Evolutionary conservation across 2,329 filamentous ascomycete species (phyloP).

Genomic region (Colletotrichum sp.): DNA sequence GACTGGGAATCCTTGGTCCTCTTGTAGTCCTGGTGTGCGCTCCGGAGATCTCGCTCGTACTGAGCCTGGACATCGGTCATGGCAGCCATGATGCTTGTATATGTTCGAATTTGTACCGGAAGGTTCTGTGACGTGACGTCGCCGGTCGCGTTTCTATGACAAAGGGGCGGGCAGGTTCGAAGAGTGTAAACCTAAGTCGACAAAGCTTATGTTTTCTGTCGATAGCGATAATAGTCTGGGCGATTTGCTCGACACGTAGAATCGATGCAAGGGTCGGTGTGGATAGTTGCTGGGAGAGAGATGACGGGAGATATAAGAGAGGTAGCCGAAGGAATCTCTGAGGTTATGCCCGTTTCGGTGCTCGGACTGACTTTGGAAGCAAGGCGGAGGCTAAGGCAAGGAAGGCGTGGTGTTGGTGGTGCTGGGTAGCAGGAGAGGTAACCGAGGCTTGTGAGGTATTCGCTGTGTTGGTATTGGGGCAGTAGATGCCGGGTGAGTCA

Average conservation of each 20-base stretch:
- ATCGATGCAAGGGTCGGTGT: not conserved
- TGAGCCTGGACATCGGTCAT: slow-evolving; percentile 20
- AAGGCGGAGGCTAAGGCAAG: not conserved
- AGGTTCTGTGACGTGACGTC: too few species aligned
- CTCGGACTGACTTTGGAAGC: not conserved
- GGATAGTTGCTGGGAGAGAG: not conserved
- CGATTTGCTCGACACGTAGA: not conserved
- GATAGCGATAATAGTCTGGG: not conserved
- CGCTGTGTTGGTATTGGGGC: not conserved
- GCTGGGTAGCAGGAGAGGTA: not conserved
- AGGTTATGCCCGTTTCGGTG: slow-evolving; percentile 6
- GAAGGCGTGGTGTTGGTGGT: not conserved
- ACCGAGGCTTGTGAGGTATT: not conserved
- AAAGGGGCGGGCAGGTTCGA: not conserved
- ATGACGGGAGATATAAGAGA: not conserved
- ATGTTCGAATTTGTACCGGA: not conserved
- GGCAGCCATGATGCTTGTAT: slow-evolving; percentile 26
- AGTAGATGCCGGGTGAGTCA: slow-evolving; percentile 17
- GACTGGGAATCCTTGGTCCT: slow-evolving; percentile 44
- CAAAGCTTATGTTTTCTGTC: not conserved
- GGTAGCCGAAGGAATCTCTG: not conserved
- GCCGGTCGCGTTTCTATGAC: not conserved
- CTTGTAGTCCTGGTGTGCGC: slow-evolving; percentile 46
- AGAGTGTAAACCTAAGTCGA: not conserved
- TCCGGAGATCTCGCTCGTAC: slow-evolving; percentile 47